Percentiles rank a stretch among this genome's conserved stretches.
These are phyloP conservation scores for Blastocladiella britannica DNA, from an alignment of 192 early-diverging fungal species.

Conservation along the genomic window DNA sequence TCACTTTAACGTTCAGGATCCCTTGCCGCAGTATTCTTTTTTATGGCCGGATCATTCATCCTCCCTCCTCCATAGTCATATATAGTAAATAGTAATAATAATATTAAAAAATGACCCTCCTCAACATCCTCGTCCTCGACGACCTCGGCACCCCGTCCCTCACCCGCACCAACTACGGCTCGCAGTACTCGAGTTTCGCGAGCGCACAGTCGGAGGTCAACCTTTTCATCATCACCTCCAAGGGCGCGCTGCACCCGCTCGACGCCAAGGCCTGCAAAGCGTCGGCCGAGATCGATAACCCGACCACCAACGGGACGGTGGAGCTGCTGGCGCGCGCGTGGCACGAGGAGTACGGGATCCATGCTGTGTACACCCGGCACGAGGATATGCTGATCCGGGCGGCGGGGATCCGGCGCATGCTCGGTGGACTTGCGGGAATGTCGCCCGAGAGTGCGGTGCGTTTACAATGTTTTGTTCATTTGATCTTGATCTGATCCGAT, in stretches of 20 bases:
- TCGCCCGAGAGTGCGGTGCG: conserved; percentile 1
- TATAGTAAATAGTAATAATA: too few species aligned
- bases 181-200: conserved; percentile 9
- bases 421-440: conserved; percentile 5
- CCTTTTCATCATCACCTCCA: conserved; percentile 9
- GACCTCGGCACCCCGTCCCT: conserved; percentile 12
- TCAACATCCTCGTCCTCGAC: conserved; percentile 10
- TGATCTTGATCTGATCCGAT: too few species aligned
- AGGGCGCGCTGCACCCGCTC: conserved; percentile 5
- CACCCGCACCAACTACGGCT: conserved; percentile 1
- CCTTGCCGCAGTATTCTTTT: too few species aligned
- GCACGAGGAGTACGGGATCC: conserved; percentile 14
- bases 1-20: too few species aligned
- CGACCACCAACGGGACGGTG: conserved; percentile 11
- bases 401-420: conserved; percentile 8
- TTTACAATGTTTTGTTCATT: conserved; percentile 2
- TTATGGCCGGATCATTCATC: too few species aligned
- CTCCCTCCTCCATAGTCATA: too few species aligned
- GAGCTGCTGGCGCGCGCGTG: conserved; percentile 10
- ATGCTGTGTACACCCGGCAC: conserved; percentile 19
- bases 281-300: conserved; percentile 9
- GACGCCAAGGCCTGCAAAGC: conserved; percentile 5
- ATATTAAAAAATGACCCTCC: too few species aligned
- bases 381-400: conserved; percentile 21
- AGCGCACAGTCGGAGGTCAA: conserved; percentile 3